Conservation (phyloP, 176 grass and related monocot species). For the Zea mays region Zm-B73-REFERENCE-NAM-5.0 NC_050099.1:172174501-172175000, state of each 20-base stretch:
- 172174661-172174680: neutral
- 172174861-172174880: conserved; percentile 99
- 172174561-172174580: neutral
- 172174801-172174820: conserved; percentile 6
- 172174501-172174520: neutral
- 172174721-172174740: neutral
- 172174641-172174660: neutral
- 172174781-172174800: neutral
- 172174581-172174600: neutral
- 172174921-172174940: neutral
- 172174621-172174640: neutral
- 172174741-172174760: conserved; percentile 9
- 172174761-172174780: neutral
- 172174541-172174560: neutral
- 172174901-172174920: conserved; percentile 33
- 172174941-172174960: neutral
- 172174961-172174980: conserved; percentile 96
- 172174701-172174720: neutral
- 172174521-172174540: neutral
- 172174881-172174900: conserved; percentile 59
- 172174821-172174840: conserved; percentile 75
- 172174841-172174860: conserved; percentile 94
- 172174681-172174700: conserved; percentile 5
- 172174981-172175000: conserved; percentile 97
- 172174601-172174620: neutral